Conservation (phyloP, 352 stramenopile genomes). For the Phytophthora pinifolia region DNA sequence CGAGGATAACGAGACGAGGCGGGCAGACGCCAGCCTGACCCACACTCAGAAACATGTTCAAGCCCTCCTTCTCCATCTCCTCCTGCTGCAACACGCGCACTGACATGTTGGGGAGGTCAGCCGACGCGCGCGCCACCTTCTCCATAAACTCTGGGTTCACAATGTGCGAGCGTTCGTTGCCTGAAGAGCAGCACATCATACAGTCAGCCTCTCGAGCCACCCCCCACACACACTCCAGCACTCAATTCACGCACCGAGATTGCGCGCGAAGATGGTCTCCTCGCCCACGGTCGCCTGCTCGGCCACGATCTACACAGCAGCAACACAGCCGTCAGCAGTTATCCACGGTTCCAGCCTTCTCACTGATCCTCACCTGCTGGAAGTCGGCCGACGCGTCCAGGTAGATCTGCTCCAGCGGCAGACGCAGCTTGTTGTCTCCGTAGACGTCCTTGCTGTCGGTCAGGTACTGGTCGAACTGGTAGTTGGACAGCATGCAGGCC, state of each 20-base stretch:
- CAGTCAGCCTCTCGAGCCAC: background rate
- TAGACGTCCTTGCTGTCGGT: slow-evolving; percentile 53
- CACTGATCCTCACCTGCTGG: slow-evolving; percentile 38
- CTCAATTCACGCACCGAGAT: slow-evolving; percentile 46
- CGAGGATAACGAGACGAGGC: slow-evolving; percentile 83
- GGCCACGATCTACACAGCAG: slow-evolving; percentile 39
- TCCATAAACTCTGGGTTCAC: slow-evolving; percentile 84
- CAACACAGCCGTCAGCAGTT: slow-evolving; percentile 7
- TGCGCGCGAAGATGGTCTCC: slow-evolving; percentile 85
- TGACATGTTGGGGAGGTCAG: slow-evolving; percentile 78
- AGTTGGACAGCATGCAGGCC: slow-evolving; percentile 83
- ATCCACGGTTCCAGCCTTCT: background rate
- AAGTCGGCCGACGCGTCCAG: slow-evolving; percentile 56
- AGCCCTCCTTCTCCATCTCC: slow-evolving; percentile 72
- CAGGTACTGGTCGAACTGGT: slow-evolving; percentile 87
- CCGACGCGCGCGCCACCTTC: slow-evolving; percentile 57
- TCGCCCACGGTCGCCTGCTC: slow-evolving; percentile 72
- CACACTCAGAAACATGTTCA: slow-evolving; percentile 88
- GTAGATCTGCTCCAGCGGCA: slow-evolving; percentile 69
- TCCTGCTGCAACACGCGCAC: slow-evolving; percentile 77
- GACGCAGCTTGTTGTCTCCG: slow-evolving; percentile 63
- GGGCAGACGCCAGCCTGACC: slow-evolving; percentile 70
- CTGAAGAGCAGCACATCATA: slow-evolving; percentile 10
- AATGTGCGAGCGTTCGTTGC: slow-evolving; percentile 81
- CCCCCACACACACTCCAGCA: background rate